These are phyloP conservation scores for Pseudoturritis turrita DNA, from an alignment of 345 rosid species.

Conservation along the genomic window DNA sequence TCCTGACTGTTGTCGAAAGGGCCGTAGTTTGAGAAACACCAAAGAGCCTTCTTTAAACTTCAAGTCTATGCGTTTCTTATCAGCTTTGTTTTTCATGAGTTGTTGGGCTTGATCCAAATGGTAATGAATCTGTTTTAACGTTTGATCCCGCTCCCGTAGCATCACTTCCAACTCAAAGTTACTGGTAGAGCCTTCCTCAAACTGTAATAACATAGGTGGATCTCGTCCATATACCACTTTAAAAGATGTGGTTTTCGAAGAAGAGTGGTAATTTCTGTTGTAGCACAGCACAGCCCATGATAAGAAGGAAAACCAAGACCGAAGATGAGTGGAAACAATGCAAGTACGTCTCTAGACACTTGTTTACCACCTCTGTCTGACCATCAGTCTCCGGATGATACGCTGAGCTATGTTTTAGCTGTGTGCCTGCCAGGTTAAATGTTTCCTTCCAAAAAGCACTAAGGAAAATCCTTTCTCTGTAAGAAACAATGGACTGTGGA, in stretches of 20 bases:
- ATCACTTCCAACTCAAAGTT: not conserved
- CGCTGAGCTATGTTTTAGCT: not conserved
- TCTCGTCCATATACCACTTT: not conserved
- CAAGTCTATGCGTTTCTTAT: no score
- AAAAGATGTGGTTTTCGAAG: not conserved
- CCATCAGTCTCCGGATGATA: no score
- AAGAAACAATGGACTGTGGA: not conserved
- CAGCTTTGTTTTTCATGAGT: no score
- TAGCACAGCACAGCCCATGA: not conserved
- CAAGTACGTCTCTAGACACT: not conserved
- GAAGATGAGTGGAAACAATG: not conserved
- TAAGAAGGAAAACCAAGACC: not conserved
- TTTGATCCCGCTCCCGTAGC: not conserved
- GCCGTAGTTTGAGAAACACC: no score
- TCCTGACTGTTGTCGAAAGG: no score
- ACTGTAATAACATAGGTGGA: not conserved
- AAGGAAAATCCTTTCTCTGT: not conserved
- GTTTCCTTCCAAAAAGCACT: not conserved
- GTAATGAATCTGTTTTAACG: rapidly evolving
- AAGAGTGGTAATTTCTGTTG: not conserved
- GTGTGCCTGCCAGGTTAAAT: not conserved
- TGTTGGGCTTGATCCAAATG: no score
- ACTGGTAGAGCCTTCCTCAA: not conserved
- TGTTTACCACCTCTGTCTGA: not conserved
- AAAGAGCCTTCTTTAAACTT: no score